Evolutionary conservation across 164 flowering plant species (phyloP), one percentile per base, ranked within the genome.

Genomic region (Malania oleifera): DNA sequence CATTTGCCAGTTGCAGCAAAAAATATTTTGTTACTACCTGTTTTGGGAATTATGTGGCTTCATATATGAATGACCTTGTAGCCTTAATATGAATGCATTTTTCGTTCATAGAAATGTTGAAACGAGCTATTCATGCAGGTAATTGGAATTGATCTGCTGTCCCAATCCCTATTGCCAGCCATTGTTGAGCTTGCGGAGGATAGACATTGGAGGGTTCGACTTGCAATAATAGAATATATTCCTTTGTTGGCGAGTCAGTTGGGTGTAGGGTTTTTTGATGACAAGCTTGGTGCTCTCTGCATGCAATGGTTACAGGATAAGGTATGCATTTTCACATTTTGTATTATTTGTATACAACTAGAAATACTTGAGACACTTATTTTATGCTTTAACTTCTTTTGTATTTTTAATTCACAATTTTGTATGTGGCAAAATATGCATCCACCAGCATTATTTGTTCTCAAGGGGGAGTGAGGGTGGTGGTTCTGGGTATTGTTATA

Each of bases 111-210:
- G 20, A 13, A 0, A 18, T 38, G 2, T 29, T 59, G 14, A 38
- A 3, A 1, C 8, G 17, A 13, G 1, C 9, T 45, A 14, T 37
- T 56, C 1, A 38, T 78, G 69, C 89, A 91, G 98, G 98, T 92
- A 31, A 89, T 92, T 78, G 98, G 98, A 67, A 92, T 92, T 68
- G 98, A 92, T 76, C 68, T 92, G 43, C 66, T 92, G 53, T 92
- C 96, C 51, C 98, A 91, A 57, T 91, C 98, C 0, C 66, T 91
- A 3, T 64, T 91, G 70, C 98, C 98, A 19, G 96, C 98, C 19
- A 91, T 91, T 71, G 96, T 91, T 60, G 98, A 91, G 78, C 93
- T 91, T 67, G 98, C 98, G n/a, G 98, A 88, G 74, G 98, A 91
- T 73, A 80, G 98, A 52, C 98, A 91, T 63, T 91, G 98, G 97